Conservation (phyloP, 2,329 filamentous ascomycete genomes). For the Elsinoe ampelina region DNA sequence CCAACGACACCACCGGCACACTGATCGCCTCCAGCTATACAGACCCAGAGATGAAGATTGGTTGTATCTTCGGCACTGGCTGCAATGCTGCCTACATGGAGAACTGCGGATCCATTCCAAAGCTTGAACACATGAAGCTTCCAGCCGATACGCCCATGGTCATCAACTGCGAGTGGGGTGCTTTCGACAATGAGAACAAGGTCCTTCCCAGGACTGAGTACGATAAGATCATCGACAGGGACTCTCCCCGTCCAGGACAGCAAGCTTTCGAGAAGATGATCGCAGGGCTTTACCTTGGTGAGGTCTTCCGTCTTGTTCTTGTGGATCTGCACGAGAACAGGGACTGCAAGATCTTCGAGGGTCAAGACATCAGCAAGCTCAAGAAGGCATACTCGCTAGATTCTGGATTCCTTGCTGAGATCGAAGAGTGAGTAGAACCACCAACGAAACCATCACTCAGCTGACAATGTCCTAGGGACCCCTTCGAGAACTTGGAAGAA, state of each 20-base stretch:
- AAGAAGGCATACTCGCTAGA: constrained; percentile 84
- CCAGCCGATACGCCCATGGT: constrained; percentile 76
- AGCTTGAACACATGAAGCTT: constrained; percentile 84
- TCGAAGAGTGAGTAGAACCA: constrained; percentile 57
- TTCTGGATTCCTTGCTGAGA: constrained; percentile 82
- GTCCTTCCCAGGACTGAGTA: constrained; percentile 75
- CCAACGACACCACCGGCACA: constrained; percentile 97
- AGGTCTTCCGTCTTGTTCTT: constrained; percentile 37
- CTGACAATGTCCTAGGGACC: constrained; percentile 52
- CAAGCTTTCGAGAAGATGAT: constrained; percentile 40
- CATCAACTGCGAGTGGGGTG: constrained; percentile 97
- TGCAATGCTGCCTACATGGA: constrained; percentile 99
- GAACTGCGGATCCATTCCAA: constrained; percentile 78
- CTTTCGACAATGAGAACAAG: constrained; percentile 88
- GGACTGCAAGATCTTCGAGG: constrained; percentile 62
- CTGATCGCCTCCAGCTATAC: constrained; percentile 95
- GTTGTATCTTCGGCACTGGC: constrained; percentile 96
- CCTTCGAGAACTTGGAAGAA: constrained; percentile 89
- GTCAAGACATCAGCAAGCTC: constrained; percentile 70
- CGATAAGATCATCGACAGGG: constrained; percentile 35
- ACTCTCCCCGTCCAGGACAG: constrained; percentile 37
- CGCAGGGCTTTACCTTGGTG: constrained; percentile 38
- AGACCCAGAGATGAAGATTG: constrained; percentile 85
- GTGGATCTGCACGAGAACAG: constrained; percentile 51
- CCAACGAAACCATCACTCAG: neutral